phyloP scores from a whole-genome alignment of 192 early-diverging fungal genomes.

The Coemansia sp. region DNA sequence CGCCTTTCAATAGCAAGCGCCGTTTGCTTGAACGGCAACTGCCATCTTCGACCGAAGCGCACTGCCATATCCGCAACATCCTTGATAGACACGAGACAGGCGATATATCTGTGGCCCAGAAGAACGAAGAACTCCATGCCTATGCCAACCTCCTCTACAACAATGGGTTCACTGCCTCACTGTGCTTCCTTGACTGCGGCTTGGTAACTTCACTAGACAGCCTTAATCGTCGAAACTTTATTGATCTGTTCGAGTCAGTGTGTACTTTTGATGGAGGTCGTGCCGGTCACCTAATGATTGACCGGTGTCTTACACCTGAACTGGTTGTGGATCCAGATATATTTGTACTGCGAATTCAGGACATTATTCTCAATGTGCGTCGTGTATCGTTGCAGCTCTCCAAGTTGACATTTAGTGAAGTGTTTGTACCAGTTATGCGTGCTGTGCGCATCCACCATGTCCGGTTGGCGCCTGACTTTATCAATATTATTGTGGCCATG shows the following conservation, averaged over 20 bases:
- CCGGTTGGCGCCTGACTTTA: slow-evolving; percentile 91
- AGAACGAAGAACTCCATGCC: slow-evolving; percentile 18
- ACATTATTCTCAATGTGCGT: slow-evolving; percentile 70
- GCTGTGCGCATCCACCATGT: slow-evolving; percentile 93
- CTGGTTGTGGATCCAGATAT: slow-evolving; percentile 69
- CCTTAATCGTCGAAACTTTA: slow-evolving; percentile 78
- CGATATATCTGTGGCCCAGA: slow-evolving; percentile 12
- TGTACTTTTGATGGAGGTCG: slow-evolving; percentile 82
- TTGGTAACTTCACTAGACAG: slow-evolving; percentile 77
- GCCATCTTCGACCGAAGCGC: slow-evolving; percentile 32
- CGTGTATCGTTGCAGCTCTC: slow-evolving; percentile 71
- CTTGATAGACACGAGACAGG: slow-evolving; percentile 24
- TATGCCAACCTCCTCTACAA: slow-evolving; percentile 54
- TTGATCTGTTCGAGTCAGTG: slow-evolving; percentile 87
- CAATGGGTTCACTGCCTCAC: slow-evolving; percentile 70
- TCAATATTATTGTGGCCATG: slow-evolving; percentile 88
- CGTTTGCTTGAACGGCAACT: slow-evolving; percentile 14
- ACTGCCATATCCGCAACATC: slow-evolving; percentile 25
- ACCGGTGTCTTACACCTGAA: slow-evolving; percentile 74
- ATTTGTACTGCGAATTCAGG: slow-evolving; percentile 81
- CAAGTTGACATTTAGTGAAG: slow-evolving; percentile 75
- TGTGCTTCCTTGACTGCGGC: slow-evolving; percentile 91
- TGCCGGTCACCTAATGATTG: slow-evolving; percentile 85
- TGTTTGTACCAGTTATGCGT: slow-evolving; percentile 76
- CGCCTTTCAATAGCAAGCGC: slow-evolving; percentile 28